Conservation (phyloP, 768 basidiomycete species). For the Macrocybe gigantea region DNA sequence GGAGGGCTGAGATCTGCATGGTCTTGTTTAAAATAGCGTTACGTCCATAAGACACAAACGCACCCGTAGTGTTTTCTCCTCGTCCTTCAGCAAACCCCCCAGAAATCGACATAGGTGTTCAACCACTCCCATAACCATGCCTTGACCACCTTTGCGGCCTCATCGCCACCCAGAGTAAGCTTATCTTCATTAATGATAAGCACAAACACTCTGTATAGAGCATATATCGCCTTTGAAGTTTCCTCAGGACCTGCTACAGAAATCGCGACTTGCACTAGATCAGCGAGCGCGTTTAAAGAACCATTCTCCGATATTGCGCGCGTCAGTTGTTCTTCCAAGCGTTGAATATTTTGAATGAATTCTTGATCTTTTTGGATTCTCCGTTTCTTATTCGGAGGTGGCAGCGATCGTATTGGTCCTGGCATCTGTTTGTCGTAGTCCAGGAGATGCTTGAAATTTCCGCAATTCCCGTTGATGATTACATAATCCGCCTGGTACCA, state of each 20-base stretch:
- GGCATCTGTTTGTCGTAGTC: conserved; percentile 12
- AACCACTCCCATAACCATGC: conserved; percentile 79
- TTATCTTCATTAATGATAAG: conserved; percentile 33
- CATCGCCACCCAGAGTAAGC: conserved; percentile 43
- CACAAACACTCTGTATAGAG: conserved; percentile 52
- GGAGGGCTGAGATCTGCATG: conserved; percentile 58
- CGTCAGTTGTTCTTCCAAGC: conserved; percentile 52
- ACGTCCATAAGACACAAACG: conserved; percentile 16
- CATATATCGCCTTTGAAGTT: conserved; percentile 73
- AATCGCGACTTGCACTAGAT: conserved; percentile 59
- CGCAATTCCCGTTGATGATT: neutral
- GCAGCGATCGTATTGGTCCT: conserved; percentile 37
- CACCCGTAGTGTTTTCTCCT: conserved; percentile 72
- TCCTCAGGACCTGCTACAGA: conserved; percentile 44
- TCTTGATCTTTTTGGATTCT: conserved; percentile 30
- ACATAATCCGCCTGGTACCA: too few relatives aligned
- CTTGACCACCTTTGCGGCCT: conserved; percentile 59
- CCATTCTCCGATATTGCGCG: conserved; percentile 43
- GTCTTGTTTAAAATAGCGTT: neutral
- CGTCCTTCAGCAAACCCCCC: conserved; percentile 65
- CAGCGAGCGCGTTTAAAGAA: conserved; percentile 74
- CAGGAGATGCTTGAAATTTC: neutral
- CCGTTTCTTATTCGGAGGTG: conserved; percentile 46
- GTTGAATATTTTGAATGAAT: conserved; percentile 10
- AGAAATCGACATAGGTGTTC: conserved; percentile 62